Evolutionary conservation across 169 alveolate species (phyloP).

Genomic region (Plasmodium adleri): DNA sequence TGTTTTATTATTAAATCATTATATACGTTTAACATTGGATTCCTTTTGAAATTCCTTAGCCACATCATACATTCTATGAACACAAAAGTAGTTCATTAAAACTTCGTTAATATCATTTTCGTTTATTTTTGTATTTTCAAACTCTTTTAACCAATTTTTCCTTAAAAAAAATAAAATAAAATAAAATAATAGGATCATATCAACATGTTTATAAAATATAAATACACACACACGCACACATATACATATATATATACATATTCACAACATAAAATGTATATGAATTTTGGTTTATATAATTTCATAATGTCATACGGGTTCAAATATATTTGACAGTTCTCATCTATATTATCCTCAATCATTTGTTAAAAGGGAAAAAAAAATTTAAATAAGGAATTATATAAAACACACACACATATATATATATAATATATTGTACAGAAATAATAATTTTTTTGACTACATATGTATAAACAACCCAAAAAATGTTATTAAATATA

Average conservation of each 20-base stretch:
- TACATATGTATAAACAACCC: no score
- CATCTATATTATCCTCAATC: conserved; percentile 65
- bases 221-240: background rate
- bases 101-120: conserved; percentile 74
- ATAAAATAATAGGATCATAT: background rate
- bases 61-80: conserved; percentile 73
- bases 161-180: conserved; percentile 16
- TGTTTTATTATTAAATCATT: background rate
- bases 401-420: no score
- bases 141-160: conserved; percentile 70
- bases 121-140: conserved; percentile 62
- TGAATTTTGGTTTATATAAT: background rate
- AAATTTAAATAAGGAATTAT: no score
- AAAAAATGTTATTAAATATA: no score
- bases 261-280: background rate
- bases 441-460: no score
- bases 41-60: conserved; percentile 71
- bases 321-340: conserved; percentile 32
- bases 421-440: no score
- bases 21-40: conserved; percentile 55
- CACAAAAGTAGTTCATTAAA: conserved; percentile 68
- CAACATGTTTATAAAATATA: background rate
- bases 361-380: background rate
- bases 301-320: conserved; percentile 53
- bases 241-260: conserved; percentile 1